Conservation (phyloP, 306 rosid genomes). For the Bauhinia variegata region DNA sequence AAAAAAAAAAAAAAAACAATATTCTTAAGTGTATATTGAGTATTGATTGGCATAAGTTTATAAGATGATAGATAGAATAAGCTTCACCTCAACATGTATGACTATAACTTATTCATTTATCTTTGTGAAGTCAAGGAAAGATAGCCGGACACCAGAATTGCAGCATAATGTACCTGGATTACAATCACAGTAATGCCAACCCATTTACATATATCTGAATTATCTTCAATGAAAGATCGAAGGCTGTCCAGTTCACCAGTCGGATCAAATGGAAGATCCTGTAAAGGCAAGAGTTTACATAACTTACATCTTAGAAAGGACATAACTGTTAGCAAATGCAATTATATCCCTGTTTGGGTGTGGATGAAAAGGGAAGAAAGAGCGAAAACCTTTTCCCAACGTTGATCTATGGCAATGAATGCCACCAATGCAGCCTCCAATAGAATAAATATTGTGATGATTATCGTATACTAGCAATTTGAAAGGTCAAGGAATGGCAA, state of each 20-base stretch:
- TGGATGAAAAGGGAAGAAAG: background rate
- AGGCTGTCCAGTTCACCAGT: slow-evolving; percentile 78
- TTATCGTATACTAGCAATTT: slow-evolving; percentile 66
- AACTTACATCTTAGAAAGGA: slow-evolving; percentile 13
- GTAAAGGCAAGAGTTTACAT: slow-evolving; percentile 38
- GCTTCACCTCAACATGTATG: slow-evolving; percentile 5
- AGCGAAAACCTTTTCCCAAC: slow-evolving; percentile 71
- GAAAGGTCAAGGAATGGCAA: slow-evolving; percentile 51
- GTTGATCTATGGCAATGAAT: slow-evolving; percentile 74
- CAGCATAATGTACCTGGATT: slow-evolving; percentile 66
- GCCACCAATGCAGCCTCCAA: slow-evolving; percentile 77
- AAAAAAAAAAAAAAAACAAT: too few species aligned
- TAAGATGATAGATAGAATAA: slow-evolving; percentile 3
- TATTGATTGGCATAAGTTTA: background rate
- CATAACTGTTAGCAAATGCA: slow-evolving; percentile 17
- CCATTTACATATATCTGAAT: slow-evolving; percentile 77
- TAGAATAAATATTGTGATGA: slow-evolving; percentile 53
- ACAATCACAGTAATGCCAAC: slow-evolving; percentile 65
- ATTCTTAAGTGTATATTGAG: background rate
- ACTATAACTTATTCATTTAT: slow-evolving; percentile 17
- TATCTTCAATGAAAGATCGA: slow-evolving; percentile 66
- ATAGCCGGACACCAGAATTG: slow-evolving; percentile 22
- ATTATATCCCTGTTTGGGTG: slow-evolving; percentile 3
- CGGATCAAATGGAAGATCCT: slow-evolving; percentile 90
- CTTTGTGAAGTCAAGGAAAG: slow-evolving; percentile 18